Evolutionary conservation across 139 green algal genomes (phyloP).

Genomic region (Chlamydomonas eustigma): DNA sequence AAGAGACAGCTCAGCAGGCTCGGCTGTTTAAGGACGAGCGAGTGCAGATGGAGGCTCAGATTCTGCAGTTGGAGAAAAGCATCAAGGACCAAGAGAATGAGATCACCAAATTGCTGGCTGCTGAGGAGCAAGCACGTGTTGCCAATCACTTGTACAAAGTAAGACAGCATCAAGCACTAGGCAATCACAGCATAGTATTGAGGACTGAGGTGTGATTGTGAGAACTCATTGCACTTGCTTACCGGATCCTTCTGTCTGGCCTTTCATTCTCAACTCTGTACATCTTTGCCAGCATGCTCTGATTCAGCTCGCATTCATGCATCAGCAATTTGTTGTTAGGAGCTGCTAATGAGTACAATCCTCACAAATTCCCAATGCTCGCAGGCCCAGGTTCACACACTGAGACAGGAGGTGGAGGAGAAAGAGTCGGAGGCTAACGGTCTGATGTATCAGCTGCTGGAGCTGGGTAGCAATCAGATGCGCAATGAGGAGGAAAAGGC

Average conservation of each 20-base stretch:
- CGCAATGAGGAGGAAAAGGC: not conserved
- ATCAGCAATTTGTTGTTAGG: too few species aligned
- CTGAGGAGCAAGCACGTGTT: not conserved
- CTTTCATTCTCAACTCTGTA: too few species aligned
- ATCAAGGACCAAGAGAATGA: not conserved
- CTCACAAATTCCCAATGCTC: too few species aligned
- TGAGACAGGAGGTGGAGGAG: not conserved
- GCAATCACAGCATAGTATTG: too few species aligned
- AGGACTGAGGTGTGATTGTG: too few species aligned
- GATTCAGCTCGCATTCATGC: too few species aligned
- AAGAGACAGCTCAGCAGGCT: not conserved
- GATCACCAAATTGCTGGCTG: not conserved
- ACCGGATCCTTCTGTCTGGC: too few species aligned
- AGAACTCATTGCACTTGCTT: too few species aligned
- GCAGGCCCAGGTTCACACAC: not conserved
- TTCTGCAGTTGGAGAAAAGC: not conserved
- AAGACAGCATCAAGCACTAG: too few species aligned
- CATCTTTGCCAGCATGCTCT: too few species aligned
- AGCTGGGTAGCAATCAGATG: not conserved
- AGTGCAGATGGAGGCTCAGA: not conserved
- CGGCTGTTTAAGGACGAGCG: not conserved
- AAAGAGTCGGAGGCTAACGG: not conserved
- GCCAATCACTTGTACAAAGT: not conserved
- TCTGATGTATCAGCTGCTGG: not conserved
- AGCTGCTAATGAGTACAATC: too few species aligned